phyloP scores from a whole-genome alignment of 2,329 filamentous ascomycete genomes.

The Fusarium neocosmosporiellum region DNA sequence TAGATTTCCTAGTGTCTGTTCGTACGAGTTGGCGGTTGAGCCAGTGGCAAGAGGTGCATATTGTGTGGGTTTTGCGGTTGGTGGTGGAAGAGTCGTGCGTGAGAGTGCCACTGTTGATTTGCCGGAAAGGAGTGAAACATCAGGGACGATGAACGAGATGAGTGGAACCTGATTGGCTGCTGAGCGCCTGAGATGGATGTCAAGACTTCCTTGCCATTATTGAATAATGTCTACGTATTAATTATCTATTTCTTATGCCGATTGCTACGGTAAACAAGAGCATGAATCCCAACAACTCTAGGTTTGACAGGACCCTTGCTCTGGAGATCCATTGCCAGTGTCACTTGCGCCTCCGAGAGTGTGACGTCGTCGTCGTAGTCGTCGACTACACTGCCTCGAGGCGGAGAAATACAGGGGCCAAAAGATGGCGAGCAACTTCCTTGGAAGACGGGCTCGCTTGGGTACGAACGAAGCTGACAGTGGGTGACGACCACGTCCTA shows the following conservation, averaged over 20 bases:
- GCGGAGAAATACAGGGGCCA: neutral
- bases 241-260: neutral
- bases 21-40: neutral
- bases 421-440: neutral
- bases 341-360: neutral
- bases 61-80: neutral
- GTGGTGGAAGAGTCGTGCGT: neutral
- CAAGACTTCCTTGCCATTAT: constrained; percentile 9
- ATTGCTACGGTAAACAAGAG: constrained; percentile 1
- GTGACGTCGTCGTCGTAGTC: constrained; percentile 31
- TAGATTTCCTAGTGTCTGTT: neutral
- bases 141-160: constrained; percentile 24
- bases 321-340: constrained; percentile 9
- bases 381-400: neutral
- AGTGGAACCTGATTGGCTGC: constrained; percentile 30
- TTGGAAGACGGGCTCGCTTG: neutral
- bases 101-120: constrained; percentile 7
- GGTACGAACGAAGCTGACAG: neutral
- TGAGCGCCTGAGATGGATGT: constrained; percentile 8
- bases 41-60: neutral
- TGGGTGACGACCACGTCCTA: neutral
- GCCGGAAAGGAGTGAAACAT: constrained; percentile 24
- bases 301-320: neutral
- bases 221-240: neutral
- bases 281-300: constrained; percentile 18